These are phyloP conservation scores for Mantamonas sphyraenae DNA, from an alignment of 78 protist genomes.

Conservation along the genomic window DNA sequence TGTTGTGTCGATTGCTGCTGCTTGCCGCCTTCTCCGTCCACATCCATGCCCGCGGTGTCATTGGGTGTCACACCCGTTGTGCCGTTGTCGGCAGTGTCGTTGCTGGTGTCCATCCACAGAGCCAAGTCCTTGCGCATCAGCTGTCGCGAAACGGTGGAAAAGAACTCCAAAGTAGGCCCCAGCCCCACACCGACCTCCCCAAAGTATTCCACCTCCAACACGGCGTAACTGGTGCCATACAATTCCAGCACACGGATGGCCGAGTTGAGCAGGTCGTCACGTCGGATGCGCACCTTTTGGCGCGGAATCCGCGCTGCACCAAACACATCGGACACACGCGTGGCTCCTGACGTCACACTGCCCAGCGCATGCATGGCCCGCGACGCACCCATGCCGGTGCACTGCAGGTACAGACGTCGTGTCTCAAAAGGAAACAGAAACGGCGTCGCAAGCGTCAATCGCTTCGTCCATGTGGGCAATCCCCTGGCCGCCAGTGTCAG, in stretches of 20 bases:
- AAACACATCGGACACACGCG: background rate
- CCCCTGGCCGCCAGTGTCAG: slow-evolving; percentile 8
- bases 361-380: slow-evolving; percentile 24
- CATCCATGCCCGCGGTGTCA: too few relatives aligned
- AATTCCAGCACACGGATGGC: slow-evolving; percentile 26
- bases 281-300: slow-evolving; percentile 27
- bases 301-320: background rate
- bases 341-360: background rate
- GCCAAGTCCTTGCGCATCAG: slow-evolving; percentile 15
- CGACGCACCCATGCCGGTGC: slow-evolving; percentile 35
- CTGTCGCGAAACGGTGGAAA: slow-evolving; percentile 33
- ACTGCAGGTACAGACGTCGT: slow-evolving; percentile 17
- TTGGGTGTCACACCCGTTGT: too few relatives aligned
- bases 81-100: too few relatives aligned
- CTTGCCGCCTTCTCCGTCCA: too few relatives aligned
- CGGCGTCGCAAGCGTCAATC: background rate
- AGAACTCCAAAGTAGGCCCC: slow-evolving; percentile 86
- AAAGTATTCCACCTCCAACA: slow-evolving; percentile 58
- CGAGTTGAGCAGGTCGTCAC: slow-evolving; percentile 23
- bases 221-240: slow-evolving; percentile 7
- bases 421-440: slow-evolving; percentile 19
- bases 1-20: too few relatives aligned
- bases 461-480: background rate
- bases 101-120: slow-evolving; percentile 29
- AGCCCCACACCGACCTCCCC: slow-evolving; percentile 71